Evolutionary conservation across 2,329 filamentous ascomycete genomes (phyloP), one percentile per base, ranked within the genome.

Genomic region (Fusarium aywerte): DNA sequence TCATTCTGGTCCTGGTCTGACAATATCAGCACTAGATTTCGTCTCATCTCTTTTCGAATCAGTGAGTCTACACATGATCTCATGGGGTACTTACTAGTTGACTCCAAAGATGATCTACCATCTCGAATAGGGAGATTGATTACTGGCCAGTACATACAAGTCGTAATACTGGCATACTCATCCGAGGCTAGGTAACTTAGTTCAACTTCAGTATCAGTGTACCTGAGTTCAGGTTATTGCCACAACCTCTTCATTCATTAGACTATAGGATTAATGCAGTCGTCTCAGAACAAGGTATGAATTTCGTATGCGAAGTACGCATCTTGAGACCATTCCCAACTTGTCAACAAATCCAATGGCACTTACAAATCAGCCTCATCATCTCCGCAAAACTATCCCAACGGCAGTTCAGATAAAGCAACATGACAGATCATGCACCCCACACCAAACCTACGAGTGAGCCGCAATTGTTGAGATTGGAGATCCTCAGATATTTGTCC

Each of bases 381-480:
- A 16, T 40, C 20, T n/a, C 45, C 45, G 18, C 52, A 33, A 20
- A 56, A 50, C 29, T 38, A 29, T 32, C 31, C 39, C 29, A 45
- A 33, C 43, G n/a, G 44, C 51, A 63, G 50, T 36, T 47, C 16
- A 29, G 40, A 23, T 53, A 61, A 58, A 53, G 48, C 21, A 47
- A 62, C 57, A 57, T 62, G 21, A 39, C 36, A 68, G 36, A 54
- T 58, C 58, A 67, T 50, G 23, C 38, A 44, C 63, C 64, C 64
- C 60, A 45, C 55, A 58, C 49, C 25, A 50, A 44, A 59, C 40
- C 48, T n/a, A 36, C 13, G 38, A 70, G 69, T 13, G 40, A 71
- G 58, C 66, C 60, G 70, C 68, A 69, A 47, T 49, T 69, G 43
- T 59, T 72, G 65, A 55, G 59, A 50, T 69, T 70, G 55, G 59